These are phyloP conservation scores for Cordyceps pruinosa DNA, from an alignment of 2,329 filamentous ascomycete genomes.

Conservation along the genomic window DNA sequence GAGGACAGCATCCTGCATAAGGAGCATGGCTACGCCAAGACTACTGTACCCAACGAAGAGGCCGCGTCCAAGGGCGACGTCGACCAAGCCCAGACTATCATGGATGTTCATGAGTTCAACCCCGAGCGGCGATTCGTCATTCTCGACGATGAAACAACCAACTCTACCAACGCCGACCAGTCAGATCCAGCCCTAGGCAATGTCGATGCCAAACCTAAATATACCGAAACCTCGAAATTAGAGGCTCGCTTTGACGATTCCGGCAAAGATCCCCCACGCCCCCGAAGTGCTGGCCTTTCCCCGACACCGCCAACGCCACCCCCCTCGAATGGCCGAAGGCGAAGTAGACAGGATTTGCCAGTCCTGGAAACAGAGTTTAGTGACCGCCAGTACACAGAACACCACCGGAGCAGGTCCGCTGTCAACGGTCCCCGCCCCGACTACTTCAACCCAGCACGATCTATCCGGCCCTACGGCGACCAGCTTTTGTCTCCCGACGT, in stretches of 20 bases:
- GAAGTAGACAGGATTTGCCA: constrained; percentile 35
- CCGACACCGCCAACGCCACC: neutral
- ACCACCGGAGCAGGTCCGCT: constrained; percentile 31
- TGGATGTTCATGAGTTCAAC: constrained; percentile 54
- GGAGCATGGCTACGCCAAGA: constrained; percentile 42
- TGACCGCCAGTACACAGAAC: constrained; percentile 22
- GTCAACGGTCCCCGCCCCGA: constrained; percentile 26
- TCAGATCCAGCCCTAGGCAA: constrained; percentile 26
- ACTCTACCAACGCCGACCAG: neutral
- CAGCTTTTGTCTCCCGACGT: constrained; percentile 35
- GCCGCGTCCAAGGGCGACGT: constrained; percentile 54
- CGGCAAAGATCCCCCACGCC: neutral
- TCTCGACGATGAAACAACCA: constrained; percentile 29
- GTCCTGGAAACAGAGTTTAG: constrained; percentile 37
- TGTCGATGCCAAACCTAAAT: constrained; percentile 10
- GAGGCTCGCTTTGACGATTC: neutral
- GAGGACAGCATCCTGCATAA: constrained; percentile 55
- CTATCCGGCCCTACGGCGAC: constrained; percentile 25
- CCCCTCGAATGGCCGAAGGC: constrained; percentile 21
- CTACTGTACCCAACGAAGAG: constrained; percentile 41
- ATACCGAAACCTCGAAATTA: neutral
- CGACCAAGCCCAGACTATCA: constrained; percentile 62
- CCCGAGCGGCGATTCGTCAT: constrained; percentile 61
- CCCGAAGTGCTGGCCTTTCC: constrained; percentile 15
- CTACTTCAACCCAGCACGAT: constrained; percentile 24